phyloP scores from a whole-genome alignment of 345 rosid genomes.

The Gossypium mustelinum region DNA sequence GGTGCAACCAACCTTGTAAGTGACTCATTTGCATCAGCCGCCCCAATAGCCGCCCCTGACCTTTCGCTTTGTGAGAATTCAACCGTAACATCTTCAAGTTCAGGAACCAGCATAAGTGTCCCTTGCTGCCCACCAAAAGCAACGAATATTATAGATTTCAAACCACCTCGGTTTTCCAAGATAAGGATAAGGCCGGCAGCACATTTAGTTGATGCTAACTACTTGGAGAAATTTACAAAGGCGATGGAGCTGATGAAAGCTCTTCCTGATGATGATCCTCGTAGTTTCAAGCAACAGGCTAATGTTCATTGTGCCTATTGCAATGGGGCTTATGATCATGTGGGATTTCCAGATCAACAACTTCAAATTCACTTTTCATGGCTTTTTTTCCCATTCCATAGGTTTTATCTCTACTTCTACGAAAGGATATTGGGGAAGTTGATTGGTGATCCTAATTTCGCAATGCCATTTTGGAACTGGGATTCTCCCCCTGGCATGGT shows the following conservation, averaged over 20 bases:
- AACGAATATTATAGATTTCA: background rate
- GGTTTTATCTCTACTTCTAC: background rate
- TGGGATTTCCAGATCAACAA: background rate
- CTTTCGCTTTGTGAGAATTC: background rate
- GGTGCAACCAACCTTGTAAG: background rate
- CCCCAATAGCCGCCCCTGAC: background rate
- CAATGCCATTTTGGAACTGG: conserved; percentile 2
- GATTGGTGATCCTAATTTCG: background rate
- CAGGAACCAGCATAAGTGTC: background rate
- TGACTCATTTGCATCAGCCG: background rate
- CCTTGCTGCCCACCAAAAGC: background rate
- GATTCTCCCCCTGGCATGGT: background rate
- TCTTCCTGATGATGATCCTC: background rate
- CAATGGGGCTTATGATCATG: background rate
- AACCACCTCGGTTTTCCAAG: background rate
- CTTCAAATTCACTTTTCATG: conserved; percentile 1
- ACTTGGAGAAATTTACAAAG: background rate
- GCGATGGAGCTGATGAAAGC: conserved; percentile 2
- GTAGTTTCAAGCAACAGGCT: background rate
- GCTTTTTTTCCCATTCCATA: background rate
- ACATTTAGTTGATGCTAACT: background rate
- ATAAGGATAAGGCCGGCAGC: background rate
- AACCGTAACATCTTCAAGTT: background rate
- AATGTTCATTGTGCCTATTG: conserved; percentile 2
- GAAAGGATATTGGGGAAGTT: background rate